Evolutionary conservation across 1,284 basidiomycete genomes (phyloP).

Genomic region (Boletus smithii): DNA sequence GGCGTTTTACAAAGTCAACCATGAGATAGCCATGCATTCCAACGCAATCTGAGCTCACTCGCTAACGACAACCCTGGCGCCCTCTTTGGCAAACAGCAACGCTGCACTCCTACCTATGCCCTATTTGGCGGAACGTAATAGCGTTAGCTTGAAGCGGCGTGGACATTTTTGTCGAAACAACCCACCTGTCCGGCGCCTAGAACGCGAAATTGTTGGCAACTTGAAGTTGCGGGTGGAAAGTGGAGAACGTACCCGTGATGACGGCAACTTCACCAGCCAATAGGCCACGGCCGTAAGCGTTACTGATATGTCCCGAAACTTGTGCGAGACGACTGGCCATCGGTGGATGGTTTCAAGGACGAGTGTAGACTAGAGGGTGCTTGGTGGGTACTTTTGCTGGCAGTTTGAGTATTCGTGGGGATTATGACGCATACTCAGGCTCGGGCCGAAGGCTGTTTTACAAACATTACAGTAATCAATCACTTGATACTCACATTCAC

Average conservation of each 20-base stretch:
- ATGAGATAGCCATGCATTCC: not conserved
- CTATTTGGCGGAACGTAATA: constrained; percentile 32
- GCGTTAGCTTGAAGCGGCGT: no score
- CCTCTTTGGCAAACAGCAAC: constrained; percentile 78
- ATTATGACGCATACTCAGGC: no score
- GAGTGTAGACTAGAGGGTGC: no score
- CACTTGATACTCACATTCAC: no score
- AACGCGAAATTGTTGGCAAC: not conserved
- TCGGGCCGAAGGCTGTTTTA: no score
- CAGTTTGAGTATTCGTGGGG: no score
- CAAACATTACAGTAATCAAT: no score
- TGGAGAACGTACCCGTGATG: constrained; percentile 61
- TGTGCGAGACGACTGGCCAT: constrained; percentile 71
- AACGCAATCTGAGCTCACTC: constrained; percentile 50
- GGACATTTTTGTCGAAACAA: no score
- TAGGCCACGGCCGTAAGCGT: constrained; percentile 58
- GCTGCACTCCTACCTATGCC: constrained; percentile 76
- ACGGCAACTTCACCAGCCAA: constrained; percentile 79
- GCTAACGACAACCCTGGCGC: constrained; percentile 82
- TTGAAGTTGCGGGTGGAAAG: not conserved
- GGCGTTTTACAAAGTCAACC: constrained; percentile 4
- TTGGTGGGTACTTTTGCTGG: no score
- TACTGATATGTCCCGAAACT: constrained; percentile 66
- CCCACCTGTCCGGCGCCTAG: constrained; percentile 75
- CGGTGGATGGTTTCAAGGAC: not conserved